phyloP scores from a whole-genome alignment of 2,329 filamentous ascomycete species.

The Penicillium freii region DNA sequence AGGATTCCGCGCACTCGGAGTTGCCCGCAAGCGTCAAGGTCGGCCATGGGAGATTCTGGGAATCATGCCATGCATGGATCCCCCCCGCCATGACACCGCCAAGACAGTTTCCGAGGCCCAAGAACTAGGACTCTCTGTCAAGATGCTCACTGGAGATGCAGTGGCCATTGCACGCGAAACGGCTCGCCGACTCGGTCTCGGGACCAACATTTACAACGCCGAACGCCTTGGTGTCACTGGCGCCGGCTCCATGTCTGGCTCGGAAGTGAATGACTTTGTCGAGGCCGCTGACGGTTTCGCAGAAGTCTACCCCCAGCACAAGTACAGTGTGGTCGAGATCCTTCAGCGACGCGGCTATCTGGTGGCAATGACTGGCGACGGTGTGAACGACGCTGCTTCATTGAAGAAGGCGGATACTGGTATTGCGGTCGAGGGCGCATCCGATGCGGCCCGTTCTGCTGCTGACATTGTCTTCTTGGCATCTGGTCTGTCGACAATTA shows the following conservation, averaged over 20 bases:
- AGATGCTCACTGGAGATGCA: slow-evolving; percentile 94
- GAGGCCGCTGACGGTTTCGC: slow-evolving; percentile 94
- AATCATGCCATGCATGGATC: slow-evolving; percentile 92
- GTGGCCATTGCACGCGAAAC: slow-evolving; percentile 92
- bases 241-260: slow-evolving; percentile 88
- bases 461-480: slow-evolving; percentile 93
- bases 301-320: slow-evolving; percentile 92
- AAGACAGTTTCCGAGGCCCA: slow-evolving; percentile 90
- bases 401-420: slow-evolving; percentile 95
- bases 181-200: slow-evolving; percentile 84
- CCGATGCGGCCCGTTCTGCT: slow-evolving; percentile 84
- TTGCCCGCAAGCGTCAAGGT: slow-evolving; percentile 83
- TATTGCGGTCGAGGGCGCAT: slow-evolving; percentile 90
- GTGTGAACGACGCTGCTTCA: slow-evolving; percentile 90
- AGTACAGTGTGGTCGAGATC: slow-evolving; percentile 92
- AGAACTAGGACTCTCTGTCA: slow-evolving; percentile 81
- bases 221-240: slow-evolving; percentile 87
- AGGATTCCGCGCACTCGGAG: slow-evolving; percentile 91
- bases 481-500: slow-evolving; percentile 86
- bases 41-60: slow-evolving; percentile 86
- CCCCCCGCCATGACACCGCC: slow-evolving; percentile 84
- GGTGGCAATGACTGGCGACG: slow-evolving; percentile 94
- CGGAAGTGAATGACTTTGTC: slow-evolving; percentile 92
- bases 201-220: slow-evolving; percentile 91
- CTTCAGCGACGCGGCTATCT: slow-evolving; percentile 90